These are phyloP conservation scores for Cicer judaicum DNA, from an alignment of 306 rosid genomes.

Conservation along the genomic window DNA sequence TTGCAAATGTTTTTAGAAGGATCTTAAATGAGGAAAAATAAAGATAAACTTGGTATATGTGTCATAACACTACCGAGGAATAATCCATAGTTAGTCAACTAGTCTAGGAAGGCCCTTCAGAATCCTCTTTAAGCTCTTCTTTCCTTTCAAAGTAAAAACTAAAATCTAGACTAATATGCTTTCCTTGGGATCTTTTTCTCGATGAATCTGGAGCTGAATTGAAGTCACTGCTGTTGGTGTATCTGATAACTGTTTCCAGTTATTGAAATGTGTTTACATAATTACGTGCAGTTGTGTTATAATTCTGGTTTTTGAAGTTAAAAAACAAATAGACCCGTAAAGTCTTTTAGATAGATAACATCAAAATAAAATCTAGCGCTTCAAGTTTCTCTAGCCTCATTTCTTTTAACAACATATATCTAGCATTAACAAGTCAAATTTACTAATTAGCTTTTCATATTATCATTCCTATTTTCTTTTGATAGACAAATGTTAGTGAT, in stretches of 20 bases:
- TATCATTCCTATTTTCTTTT: slow-evolving; percentile 7
- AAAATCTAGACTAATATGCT: slow-evolving; percentile 18
- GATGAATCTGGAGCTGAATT: slow-evolving; percentile 20
- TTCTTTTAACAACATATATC: slow-evolving; percentile 11
- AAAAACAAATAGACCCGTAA: neutral
- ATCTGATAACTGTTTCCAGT: slow-evolving; percentile 23
- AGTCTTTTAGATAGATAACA: neutral
- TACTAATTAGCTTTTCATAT: neutral
- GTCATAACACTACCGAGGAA: slow-evolving; percentile 13
- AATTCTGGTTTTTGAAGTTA: neutral
- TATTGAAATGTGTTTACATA: neutral
- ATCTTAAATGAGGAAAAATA: slow-evolving; percentile 17
- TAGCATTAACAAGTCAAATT: slow-evolving; percentile 18
- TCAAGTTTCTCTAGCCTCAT: slow-evolving; percentile 29
- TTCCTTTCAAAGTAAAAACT: slow-evolving; percentile 1
- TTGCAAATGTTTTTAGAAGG: slow-evolving; percentile 12
- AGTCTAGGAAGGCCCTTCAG: slow-evolving; percentile 9
- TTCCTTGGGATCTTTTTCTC: slow-evolving; percentile 19
- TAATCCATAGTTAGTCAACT: slow-evolving; percentile 13
- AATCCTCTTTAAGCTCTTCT: slow-evolving; percentile 13
- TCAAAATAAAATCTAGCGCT: neutral
- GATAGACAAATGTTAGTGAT: too few relatives aligned
- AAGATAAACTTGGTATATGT: slow-evolving; percentile 7
- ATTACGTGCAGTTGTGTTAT: neutral
- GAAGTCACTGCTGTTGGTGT: slow-evolving; percentile 22